Evolutionary conservation across 148 eudicot genomes (phyloP).

Genomic region (Cornus kousa): DNA sequence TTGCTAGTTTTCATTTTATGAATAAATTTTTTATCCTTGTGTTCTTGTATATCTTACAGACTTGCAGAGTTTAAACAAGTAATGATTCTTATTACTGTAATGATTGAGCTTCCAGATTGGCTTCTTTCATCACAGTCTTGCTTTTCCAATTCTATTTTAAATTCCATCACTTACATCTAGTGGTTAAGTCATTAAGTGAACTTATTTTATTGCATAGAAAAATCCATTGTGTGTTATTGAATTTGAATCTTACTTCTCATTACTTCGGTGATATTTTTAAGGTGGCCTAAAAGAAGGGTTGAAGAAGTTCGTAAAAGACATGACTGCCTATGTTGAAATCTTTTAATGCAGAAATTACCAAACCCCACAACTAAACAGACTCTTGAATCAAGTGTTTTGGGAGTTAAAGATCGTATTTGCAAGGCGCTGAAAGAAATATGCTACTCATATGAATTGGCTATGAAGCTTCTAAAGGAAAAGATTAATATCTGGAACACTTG

Average conservation of each 20-base stretch:
- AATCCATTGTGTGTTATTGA: too few species aligned
- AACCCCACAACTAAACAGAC: not conserved
- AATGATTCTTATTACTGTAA: too few species aligned
- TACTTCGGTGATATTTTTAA: too few species aligned
- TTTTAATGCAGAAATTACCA: not conserved
- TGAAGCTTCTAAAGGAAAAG: not conserved
- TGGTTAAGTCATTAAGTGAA: not conserved
- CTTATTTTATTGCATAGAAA: not conserved
- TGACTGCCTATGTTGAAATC: not conserved
- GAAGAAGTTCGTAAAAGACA: not conserved
- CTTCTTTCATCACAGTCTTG: too few species aligned
- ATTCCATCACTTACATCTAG: too few species aligned
- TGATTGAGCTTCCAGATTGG: too few species aligned
- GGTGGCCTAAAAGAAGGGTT: not conserved
- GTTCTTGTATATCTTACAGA: too few species aligned
- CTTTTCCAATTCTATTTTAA: too few species aligned
- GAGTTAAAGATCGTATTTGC: not conserved
- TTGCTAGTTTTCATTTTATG: too few species aligned
- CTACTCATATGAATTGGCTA: not conserved
- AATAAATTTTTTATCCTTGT: too few species aligned
- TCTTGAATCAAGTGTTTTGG: not conserved
- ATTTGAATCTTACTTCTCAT: not conserved
- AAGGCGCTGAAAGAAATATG: not conserved
- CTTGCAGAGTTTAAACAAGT: too few species aligned
- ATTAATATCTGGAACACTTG: not conserved